Percentiles rank a stretch among this genome's conserved stretches.
These are phyloP conservation scores for Serendipita vermifera DNA, from an alignment of 768 basidiomycete species.

Conservation along the genomic window DNA sequence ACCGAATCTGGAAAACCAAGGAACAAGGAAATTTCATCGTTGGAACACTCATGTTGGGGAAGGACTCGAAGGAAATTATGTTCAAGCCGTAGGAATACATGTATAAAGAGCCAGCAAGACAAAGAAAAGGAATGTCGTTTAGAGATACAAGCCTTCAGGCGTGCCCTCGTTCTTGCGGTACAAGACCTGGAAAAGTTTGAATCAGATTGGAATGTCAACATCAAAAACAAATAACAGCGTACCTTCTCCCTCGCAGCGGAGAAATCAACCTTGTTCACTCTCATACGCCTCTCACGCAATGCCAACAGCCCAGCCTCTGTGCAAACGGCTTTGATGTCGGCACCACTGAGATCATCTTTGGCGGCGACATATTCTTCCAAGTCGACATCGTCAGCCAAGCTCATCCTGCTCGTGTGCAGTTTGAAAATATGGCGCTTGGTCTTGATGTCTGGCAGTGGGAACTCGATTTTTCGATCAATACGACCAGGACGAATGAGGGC, in stretches of 20 bases:
- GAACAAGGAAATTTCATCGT: too few relatives aligned
- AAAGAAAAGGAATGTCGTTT: conserved; percentile 18
- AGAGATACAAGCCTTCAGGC: conserved; percentile 78
- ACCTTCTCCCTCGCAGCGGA: conserved; percentile 90
- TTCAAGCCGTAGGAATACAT: not conserved
- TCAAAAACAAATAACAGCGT: conserved; percentile 13
- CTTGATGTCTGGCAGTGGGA: conserved; percentile 94
- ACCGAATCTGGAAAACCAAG: too few relatives aligned
- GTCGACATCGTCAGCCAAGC: conserved; percentile 72
- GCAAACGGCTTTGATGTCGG: conserved; percentile 98
- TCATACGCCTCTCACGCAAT: conserved; percentile 86
- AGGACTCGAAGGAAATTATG: not conserved
- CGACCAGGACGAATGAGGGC: conserved; percentile 97
- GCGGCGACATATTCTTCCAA: conserved; percentile 90
- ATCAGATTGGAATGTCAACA: not conserved
- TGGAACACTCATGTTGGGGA: too few relatives aligned
- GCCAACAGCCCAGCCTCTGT: conserved; percentile 97
- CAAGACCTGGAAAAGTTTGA: conserved; percentile 40
- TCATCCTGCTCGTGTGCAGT: conserved; percentile 93
- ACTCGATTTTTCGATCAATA: conserved; percentile 98
- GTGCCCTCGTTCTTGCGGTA: conserved; percentile 98
- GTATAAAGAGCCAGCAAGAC: not conserved
- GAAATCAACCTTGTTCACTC: conserved; percentile 85
- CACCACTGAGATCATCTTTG: conserved; percentile 92
- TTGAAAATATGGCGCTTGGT: conserved; percentile 99